Base-by-base conservation (phyloP, 2,329 filamentous ascomycete species). In the Anisogramma anomala region DNA sequence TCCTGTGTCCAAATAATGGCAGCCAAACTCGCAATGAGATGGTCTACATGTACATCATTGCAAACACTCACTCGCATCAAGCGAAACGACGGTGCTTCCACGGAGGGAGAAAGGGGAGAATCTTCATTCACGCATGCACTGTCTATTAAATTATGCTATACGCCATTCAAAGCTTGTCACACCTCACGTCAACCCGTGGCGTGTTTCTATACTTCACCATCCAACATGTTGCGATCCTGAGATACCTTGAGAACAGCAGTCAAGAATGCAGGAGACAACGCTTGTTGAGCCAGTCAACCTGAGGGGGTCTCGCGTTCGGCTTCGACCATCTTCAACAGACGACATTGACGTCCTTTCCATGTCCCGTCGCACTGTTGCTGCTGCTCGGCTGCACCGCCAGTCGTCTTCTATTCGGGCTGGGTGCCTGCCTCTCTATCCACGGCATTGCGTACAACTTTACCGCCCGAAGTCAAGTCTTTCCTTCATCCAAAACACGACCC, bases 71-170 rank as follows among this genome's bases (percentile, higher is more conserved):
- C 10, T 27, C 25, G n/a, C 23, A 25, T 25, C 7, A 10, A 27
- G 15, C n/a, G 9, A 9, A 23, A 23, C 9, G 22, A 6, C 22
- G 9, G 6, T 23, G 22, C 9, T 23, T 5, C 5, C 22, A 5
- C 9, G 5, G 22, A 23, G 9, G 6, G 5, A 9, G 22, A 23
- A 23, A 23, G n/a, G 30, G 22, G 17, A 23, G 19, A 28, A 22
- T 31, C 28, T 30, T 22, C n/a, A 23, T 36, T 41, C 30, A 40
- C 39, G 43, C 38, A 36, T 36, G 36, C 40, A 36, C 38, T 36
- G 33, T 46, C 40, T 46, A 46, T 46, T 46, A 43, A 46, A 33
- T 22, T 25, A 27, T 37, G 40, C 40, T 46, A 36, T 31, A 27
- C 40, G 38, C 40, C 40, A 27, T 22, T 32, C 14, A 19, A 26